Evolutionary conservation across 345 rosid species (phyloP), one percentile per base, ranked within the genome.

Genomic region (Nasturtium officinale): DNA sequence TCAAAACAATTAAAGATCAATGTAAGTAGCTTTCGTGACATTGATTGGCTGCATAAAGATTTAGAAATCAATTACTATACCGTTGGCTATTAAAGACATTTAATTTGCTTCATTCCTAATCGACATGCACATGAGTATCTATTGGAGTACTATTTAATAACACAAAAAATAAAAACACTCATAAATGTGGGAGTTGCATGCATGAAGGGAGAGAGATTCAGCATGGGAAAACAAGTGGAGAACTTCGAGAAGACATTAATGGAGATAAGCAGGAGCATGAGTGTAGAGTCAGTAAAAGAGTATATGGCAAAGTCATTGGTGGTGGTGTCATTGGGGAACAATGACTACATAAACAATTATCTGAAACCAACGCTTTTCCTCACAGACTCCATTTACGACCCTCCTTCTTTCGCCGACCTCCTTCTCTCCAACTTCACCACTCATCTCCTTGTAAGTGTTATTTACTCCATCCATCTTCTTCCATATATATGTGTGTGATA

Each of bases 331-430:
- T 35, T 86, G 21, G 96, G 96, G 2, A 88, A 85, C 83, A 92
- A 88, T 79, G 98, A 92, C 84, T 90, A 92, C 79, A 82, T 88
- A 65, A 84, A 90, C 72, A 90, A 88, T 57, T 92, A 87, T 71
- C 86, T 90, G 50, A 69, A 83, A 84, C 91, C 96, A 38, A 45
- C 78, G 2, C 46, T 84, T 7, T 92, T 83, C 56, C 78, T 80
- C 23, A 75, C 91, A 5, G 74, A 76, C 77, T 83, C 82, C 64
- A 78, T 58, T 38, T 92, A 84, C 69, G 83, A 78, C 37, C 85
- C 87, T 4, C 12, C 55, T 28, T 80, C 78, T 26, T 90, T 53
- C 47, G 95, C 98, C 7, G 79, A 87, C 37, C 80, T 85, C 20
- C 89, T 90, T 65, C 61, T 86, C 68, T 74, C 65, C 48, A 81